These are phyloP conservation scores for Leccinum cinnamomeum DNA, from an alignment of 1,284 basidiomycete genomes.

Conservation along the genomic window DNA sequence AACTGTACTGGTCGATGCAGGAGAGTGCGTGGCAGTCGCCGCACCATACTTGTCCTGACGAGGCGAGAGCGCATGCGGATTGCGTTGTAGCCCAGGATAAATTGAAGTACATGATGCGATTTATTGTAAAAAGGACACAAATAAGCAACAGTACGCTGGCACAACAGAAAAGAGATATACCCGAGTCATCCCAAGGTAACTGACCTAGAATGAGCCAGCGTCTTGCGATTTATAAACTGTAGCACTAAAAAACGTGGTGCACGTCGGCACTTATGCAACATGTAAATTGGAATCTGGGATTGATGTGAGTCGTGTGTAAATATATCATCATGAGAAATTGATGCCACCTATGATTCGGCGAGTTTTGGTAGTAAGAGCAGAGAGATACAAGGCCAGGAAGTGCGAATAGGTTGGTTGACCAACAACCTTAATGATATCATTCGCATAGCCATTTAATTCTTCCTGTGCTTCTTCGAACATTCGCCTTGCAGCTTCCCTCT, in stretches of 20 bases:
- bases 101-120: too few species aligned
- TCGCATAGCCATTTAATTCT: background rate
- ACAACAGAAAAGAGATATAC: too few species aligned
- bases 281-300: background rate
- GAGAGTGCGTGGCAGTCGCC: too few species aligned
- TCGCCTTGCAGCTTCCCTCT: background rate
- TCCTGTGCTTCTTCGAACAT: background rate
- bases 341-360: background rate
- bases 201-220: background rate
- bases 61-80: too few species aligned
- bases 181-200: background rate
- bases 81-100: too few species aligned
- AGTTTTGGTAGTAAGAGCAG: background rate
- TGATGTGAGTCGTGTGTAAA: background rate
- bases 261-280: background rate
- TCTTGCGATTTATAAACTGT: background rate
- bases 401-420: background rate
- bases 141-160: too few species aligned
- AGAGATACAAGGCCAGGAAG: background rate
- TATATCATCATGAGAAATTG: background rate
- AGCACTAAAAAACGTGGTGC: background rate
- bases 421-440: background rate
- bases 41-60: too few species aligned
- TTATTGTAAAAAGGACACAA: too few species aligned
- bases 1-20: too few species aligned